Conservation (phyloP, 2,329 filamentous ascomycete species). For the Xenoacremonium recifei region DNA sequence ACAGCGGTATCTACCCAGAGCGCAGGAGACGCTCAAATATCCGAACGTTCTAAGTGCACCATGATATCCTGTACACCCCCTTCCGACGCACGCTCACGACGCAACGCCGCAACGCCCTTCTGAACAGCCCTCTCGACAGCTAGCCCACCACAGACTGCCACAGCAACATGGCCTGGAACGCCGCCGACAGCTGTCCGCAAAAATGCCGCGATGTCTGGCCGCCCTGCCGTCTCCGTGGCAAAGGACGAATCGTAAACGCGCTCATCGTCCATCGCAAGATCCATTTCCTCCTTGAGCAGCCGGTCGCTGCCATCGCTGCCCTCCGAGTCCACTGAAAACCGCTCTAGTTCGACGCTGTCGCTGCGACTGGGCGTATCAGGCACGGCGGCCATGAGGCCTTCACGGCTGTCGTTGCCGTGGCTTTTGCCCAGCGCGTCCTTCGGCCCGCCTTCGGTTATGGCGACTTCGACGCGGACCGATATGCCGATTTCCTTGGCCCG, state of each 20-base stretch:
- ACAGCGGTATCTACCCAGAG: not conserved
- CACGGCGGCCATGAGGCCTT: conserved; percentile 19
- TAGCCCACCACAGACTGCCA: conserved; percentile 22
- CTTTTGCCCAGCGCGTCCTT: conserved; percentile 2
- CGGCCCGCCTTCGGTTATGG: conserved; percentile 14
- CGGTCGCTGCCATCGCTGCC: conserved; percentile 17
- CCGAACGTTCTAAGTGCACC: conserved; percentile 16
- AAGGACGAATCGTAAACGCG: conserved; percentile 12
- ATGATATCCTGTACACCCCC: conserved; percentile 15
- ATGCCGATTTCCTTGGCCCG: conserved; percentile 23
- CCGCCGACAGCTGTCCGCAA: conserved; percentile 13
- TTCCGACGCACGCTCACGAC: conserved; percentile 9
- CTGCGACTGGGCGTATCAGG: conserved; percentile 3
- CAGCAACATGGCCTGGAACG: conserved; percentile 15
- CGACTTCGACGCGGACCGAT: conserved; percentile 19
- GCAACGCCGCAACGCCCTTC: conserved; percentile 13
- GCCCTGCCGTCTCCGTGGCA: conserved; percentile 19
- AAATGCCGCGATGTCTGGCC: conserved; percentile 21
- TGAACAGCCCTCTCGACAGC: conserved; percentile 18
- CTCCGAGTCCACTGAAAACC: conserved; percentile 21
- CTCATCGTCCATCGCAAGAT: conserved; percentile 15
- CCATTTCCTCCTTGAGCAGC: conserved; percentile 22
- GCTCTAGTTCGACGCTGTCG: conserved; percentile 17
- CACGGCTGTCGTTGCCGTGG: conserved; percentile 17
- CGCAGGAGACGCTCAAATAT: not conserved